Evolutionary conservation across 768 basidiomycete genomes (phyloP).

Genomic region (Calocybe cyanea): DNA sequence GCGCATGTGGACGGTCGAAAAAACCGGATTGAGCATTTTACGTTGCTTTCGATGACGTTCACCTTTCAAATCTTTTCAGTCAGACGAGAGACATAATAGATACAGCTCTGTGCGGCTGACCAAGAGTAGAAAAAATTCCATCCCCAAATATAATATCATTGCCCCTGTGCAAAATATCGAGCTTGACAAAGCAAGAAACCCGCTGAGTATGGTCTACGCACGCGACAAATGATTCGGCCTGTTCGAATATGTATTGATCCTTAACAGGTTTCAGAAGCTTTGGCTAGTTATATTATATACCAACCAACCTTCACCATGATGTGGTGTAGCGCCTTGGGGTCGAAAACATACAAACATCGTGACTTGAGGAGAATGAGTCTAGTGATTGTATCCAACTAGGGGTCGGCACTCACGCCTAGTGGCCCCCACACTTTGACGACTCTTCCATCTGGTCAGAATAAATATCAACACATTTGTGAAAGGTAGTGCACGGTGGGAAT

Average conservation of each 20-base stretch:
- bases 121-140: too few species aligned
- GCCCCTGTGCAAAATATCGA: too few species aligned
- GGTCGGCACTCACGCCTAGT: conserved; percentile 17
- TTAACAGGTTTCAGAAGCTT: neutral
- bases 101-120: too few species aligned
- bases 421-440: conserved; percentile 17
- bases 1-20: conserved; percentile 8
- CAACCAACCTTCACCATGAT: conserved; percentile 31
- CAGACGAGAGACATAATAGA: too few species aligned
- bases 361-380: too few species aligned
- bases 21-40: conserved; percentile 12
- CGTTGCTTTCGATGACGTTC: conserved; percentile 12
- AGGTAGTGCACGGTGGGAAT: neutral
- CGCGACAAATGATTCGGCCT: conserved; percentile 3
- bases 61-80: conserved; percentile 4
- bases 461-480: neutral
- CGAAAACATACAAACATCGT: conserved; percentile 29
- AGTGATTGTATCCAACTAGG: too few species aligned
- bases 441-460: conserved; percentile 13
- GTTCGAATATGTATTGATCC: conserved; percentile 7
- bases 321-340: conserved; percentile 33
- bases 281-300: conserved; percentile 9
- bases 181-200: too few species aligned
- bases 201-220: neutral
- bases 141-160: too few species aligned